These are phyloP conservation scores for Stagonosporopsis vannaccii DNA, from an alignment of 2,329 filamentous ascomycete genomes.

Conservation along the genomic window DNA sequence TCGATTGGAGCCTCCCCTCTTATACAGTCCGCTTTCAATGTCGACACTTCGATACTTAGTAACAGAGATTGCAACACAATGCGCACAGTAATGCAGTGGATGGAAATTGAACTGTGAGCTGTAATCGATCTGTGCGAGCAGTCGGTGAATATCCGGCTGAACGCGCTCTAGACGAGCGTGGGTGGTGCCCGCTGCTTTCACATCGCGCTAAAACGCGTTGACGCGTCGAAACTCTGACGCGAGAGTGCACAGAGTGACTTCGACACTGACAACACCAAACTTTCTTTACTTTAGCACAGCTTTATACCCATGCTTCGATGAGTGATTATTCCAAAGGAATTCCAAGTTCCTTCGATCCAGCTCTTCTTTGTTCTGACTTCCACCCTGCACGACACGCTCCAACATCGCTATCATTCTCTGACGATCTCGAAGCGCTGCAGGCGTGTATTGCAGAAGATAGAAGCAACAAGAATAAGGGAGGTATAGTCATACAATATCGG, in stretches of 20 bases:
- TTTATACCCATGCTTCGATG: conserved; percentile 26
- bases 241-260: not conserved
- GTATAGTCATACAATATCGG: conserved; percentile 61
- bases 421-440: conserved; percentile 58
- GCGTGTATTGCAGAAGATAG: conserved; percentile 52
- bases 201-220: conserved; percentile 27
- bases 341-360: conserved; percentile 60
- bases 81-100: too few relatives aligned
- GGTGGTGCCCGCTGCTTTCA: too few relatives aligned
- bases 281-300: conserved; percentile 7
- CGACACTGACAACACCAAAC: not conserved
- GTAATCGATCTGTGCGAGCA: too few relatives aligned
- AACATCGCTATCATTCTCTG: conserved; percentile 46
- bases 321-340: conserved; percentile 42
- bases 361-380: conserved; percentile 57
- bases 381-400: conserved; percentile 31
- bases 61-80: too few relatives aligned
- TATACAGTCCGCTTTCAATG: too few relatives aligned
- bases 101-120: too few relatives aligned
- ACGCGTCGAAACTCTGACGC: conserved; percentile 9
- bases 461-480: conserved; percentile 51
- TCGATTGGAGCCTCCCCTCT: too few relatives aligned
- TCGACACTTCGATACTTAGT: too few relatives aligned
- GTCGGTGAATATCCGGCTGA: not conserved
- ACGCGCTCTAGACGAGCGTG: not conserved